These are phyloP conservation scores for Vitis amurensis DNA, from an alignment of 164 flowering plant species.

Conservation along the genomic window DNA sequence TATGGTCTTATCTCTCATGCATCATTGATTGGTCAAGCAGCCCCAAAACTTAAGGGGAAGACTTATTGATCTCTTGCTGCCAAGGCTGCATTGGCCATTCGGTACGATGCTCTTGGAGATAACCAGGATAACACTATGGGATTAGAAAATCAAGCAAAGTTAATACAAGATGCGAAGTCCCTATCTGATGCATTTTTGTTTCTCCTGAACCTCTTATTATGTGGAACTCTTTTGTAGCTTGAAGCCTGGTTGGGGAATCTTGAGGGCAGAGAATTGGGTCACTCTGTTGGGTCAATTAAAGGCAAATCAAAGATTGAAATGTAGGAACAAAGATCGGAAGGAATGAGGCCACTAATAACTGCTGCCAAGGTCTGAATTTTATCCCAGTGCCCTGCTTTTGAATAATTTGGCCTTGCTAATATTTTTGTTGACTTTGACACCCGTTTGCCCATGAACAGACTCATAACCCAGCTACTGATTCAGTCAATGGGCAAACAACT, in stretches of 20 bases:
- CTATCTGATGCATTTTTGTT: neutral
- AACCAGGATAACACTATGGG: slow-evolving; percentile 73
- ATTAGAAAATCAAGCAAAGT: slow-evolving; percentile 77
- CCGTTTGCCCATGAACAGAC: slow-evolving; percentile 35
- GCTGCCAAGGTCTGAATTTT: slow-evolving; percentile 69
- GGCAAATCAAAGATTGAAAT: slow-evolving; percentile 89
- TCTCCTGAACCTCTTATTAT: neutral
- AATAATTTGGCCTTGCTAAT: neutral
- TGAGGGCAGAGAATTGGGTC: slow-evolving; percentile 83
- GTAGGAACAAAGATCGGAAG: slow-evolving; percentile 81
- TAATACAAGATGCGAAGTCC: slow-evolving; percentile 10
- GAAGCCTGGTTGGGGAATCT: slow-evolving; percentile 81
- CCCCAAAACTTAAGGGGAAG: slow-evolving; percentile 84
- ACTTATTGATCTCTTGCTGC: slow-evolving; percentile 92
- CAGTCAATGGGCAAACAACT: slow-evolving; percentile 30
- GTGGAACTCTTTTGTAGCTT: slow-evolving; percentile 36
- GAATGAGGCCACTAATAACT: slow-evolving; percentile 73
- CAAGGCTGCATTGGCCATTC: slow-evolving; percentile 77
- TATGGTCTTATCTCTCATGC: slow-evolving; percentile 97
- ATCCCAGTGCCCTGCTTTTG: neutral
- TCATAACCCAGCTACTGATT: slow-evolving; percentile 76
- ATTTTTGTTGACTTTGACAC: neutral
- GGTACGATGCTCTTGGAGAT: slow-evolving; percentile 95
- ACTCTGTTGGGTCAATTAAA: slow-evolving; percentile 81
- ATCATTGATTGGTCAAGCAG: slow-evolving; percentile 91